Evolutionary conservation across 2,329 filamentous ascomycete genomes (phyloP).

Genomic region (Aspergillus spinulosporus): DNA sequence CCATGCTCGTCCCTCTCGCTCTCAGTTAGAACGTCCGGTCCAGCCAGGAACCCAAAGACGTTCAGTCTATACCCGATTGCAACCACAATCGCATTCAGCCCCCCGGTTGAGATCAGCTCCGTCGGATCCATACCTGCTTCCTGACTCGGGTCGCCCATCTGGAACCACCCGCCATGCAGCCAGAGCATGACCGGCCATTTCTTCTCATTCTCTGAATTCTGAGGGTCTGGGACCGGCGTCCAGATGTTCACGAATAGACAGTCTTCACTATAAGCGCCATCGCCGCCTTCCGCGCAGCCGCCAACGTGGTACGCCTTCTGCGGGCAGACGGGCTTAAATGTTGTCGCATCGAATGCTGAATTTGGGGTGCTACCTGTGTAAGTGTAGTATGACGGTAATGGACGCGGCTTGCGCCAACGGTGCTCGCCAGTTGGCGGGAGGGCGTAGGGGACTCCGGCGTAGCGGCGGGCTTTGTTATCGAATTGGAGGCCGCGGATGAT

Average conservation of each 20-base stretch:
- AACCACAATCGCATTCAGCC: conserved; percentile 44
- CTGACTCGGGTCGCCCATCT: conserved; percentile 48
- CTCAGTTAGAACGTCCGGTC: conserved; percentile 21
- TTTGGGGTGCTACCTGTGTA: conserved; percentile 8
- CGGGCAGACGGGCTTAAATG: conserved; percentile 43
- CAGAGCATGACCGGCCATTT: conserved; percentile 37
- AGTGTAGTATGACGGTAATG: conserved; percentile 34
- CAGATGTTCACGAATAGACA: conserved; percentile 54
- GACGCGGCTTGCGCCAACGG: conserved; percentile 43
- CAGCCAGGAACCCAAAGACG: conserved; percentile 52
- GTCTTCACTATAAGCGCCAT: conserved; percentile 44
- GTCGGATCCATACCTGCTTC: conserved; percentile 47
- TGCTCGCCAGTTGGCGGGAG: conserved; percentile 39
- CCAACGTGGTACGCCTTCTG: conserved; percentile 25
- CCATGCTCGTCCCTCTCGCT: conserved; percentile 15
- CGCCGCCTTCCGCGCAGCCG: background rate
- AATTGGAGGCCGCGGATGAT: conserved; percentile 23
- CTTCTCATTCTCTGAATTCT: conserved; percentile 1
- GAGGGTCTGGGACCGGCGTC: conserved; percentile 39
- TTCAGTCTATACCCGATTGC: conserved; percentile 53
- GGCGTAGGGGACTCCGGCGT: conserved; percentile 43
- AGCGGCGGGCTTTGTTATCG: conserved; percentile 29
- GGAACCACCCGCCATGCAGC: conserved; percentile 51
- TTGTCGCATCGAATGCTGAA: conserved; percentile 38
- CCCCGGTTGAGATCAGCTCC: conserved; percentile 35